Evolutionary conservation across 2,329 filamentous ascomycete genomes (phyloP), one percentile per base, ranked within the genome.

Genomic region (Calonectria henricotiae): DNA sequence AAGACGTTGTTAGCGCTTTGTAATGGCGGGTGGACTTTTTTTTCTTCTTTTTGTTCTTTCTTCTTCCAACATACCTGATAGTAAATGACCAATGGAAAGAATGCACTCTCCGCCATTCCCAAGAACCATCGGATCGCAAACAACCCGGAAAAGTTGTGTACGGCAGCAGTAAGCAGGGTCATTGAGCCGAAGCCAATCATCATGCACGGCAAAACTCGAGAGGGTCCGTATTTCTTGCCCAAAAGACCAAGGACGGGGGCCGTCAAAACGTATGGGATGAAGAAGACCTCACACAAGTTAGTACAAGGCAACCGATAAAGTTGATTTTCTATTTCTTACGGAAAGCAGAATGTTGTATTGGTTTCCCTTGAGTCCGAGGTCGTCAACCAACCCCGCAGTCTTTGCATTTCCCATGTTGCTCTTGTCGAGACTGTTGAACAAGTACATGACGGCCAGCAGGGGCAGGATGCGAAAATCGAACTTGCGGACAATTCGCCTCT

Each of bases 171-270:
- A 41, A 91, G 80, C 43, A 94, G 81, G 0, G 92, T 94, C 79
- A 92, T 89, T 25, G 84, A 85, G n/a, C 92, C 92, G 76, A 94
- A 95, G 51, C 80, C 84, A 76, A 92, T 87, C 92, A 95, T 94
- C 85, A 93, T 87, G 58, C 90, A 80, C 0, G 92, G 91, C n/a
- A 95, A 83, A 5, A 93, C 90, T 41, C 87, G 84, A 62, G 89
- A 87, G 0, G 93, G 90, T 0, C 92, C 92, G 76, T 88, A 93
- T 72, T 89, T 91, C 83, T 94, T 95, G 71, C 91, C 92, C 12
- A 93, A 79, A 81, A 94, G 91, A 51, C 82, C 82, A 1, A 84
- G 72, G 9, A 83, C 79, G 0, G 91, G 92, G 0, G 92, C 92
- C 63, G 90, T 91, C 46, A 94, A 78, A 63, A 94, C 92, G 78